phyloP scores from a whole-genome alignment of 2,329 filamentous ascomycete species.

The Penicillium sp. region DNA sequence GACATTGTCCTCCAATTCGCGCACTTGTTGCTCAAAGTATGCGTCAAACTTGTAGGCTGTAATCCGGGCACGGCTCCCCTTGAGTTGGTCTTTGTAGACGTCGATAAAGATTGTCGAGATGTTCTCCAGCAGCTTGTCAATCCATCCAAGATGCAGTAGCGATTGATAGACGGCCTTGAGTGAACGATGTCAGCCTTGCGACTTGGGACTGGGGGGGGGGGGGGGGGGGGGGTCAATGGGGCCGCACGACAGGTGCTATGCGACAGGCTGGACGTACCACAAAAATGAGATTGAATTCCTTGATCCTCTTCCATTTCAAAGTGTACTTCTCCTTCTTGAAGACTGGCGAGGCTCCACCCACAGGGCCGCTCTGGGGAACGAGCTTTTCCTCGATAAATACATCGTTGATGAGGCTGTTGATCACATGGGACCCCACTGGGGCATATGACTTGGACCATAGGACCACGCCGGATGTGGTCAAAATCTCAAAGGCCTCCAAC shows the following conservation, averaged over 20 bases:
- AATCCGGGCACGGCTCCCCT: slow-evolving; percentile 69
- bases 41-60: slow-evolving; percentile 81
- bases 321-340: slow-evolving; percentile 93
- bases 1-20: slow-evolving; percentile 56
- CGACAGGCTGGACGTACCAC: slow-evolving; percentile 56
- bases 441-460: slow-evolving; percentile 89
- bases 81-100: slow-evolving; percentile 82
- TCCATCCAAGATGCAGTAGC: slow-evolving; percentile 89
- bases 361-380: slow-evolving; percentile 51
- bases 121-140: slow-evolving; percentile 93
- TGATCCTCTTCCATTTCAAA: slow-evolving; percentile 85
- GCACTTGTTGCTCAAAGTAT: slow-evolving; percentile 90
- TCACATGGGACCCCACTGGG: slow-evolving; percentile 69
- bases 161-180: slow-evolving; percentile 89
- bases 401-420: slow-evolving; percentile 93
- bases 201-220: not conserved
- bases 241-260: slow-evolving; percentile 7
- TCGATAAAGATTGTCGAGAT: slow-evolving; percentile 87
- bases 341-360: slow-evolving; percentile 58
- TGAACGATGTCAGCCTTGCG: slow-evolving; percentile 14
- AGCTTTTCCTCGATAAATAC: slow-evolving; percentile 95
- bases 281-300: slow-evolving; percentile 91
- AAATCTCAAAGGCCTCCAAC: slow-evolving; percentile 94
- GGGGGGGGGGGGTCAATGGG: not conserved
- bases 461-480: slow-evolving; percentile 93